These are phyloP conservation scores for Corrigiola litoralis DNA, from an alignment of 179 eudicot genomes.

Conservation along the genomic window DNA sequence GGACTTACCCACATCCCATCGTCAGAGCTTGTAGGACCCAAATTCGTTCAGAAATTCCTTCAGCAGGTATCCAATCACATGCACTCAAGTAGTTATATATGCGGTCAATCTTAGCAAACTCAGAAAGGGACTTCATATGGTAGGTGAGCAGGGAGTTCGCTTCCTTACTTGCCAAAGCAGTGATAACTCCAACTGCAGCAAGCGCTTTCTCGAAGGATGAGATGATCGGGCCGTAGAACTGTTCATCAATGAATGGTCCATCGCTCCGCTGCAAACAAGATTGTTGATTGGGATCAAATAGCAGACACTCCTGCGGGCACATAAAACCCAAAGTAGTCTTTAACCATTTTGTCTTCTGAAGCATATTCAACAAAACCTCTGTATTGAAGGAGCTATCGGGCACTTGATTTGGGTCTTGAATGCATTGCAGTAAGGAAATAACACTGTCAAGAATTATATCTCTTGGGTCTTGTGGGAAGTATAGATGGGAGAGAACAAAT, in stretches of 20 bases:
- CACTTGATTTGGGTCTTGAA: conserved; percentile 5
- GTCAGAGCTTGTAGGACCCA: conserved; percentile 50
- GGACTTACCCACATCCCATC: conserved; percentile 49
- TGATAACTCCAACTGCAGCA: conserved; percentile 35
- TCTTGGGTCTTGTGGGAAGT: conserved; percentile 28
- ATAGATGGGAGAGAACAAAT: conserved; percentile 38
- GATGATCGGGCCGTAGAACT: conserved; percentile 42
- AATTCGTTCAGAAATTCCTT: conserved; percentile 14
- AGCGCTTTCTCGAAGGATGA: conserved; percentile 43
- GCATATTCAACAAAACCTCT: conserved; percentile 17
- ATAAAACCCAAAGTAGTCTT: conserved; percentile 45
- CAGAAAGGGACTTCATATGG: conserved; percentile 34
- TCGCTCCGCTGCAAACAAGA: conserved; percentile 34
- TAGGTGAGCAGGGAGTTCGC: conserved; percentile 37
- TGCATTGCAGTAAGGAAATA: conserved; percentile 36
- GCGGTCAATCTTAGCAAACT: conserved; percentile 30
- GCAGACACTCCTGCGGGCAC: conserved; percentile 41
- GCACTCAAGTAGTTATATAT: conserved; percentile 35
- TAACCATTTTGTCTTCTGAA: conserved; percentile 35
- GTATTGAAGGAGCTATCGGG: conserved; percentile 13
- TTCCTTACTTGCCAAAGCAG: conserved; percentile 12
- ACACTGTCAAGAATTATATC: conserved; percentile 32
- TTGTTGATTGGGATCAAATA: conserved; percentile 25
- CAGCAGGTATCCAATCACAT: conserved; percentile 38
- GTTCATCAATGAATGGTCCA: conserved; percentile 65